These are phyloP conservation scores for Acrocalymma vagum DNA, from an alignment of 2,329 filamentous ascomycete genomes.

Conservation along the genomic window DNA sequence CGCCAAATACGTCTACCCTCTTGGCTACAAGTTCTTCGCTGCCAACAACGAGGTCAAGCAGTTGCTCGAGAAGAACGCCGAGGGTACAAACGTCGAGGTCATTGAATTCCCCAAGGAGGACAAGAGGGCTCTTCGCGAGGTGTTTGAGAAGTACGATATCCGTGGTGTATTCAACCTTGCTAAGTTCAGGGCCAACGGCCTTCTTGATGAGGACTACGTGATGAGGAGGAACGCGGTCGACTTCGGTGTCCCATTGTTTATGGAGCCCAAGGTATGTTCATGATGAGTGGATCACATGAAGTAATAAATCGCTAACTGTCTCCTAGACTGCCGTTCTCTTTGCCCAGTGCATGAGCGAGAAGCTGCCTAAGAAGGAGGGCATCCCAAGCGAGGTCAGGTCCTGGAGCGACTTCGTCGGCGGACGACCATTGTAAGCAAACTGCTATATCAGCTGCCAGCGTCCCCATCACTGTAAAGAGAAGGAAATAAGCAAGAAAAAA, in stretches of 20 bases:
- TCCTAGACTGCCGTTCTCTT: slow-evolving; percentile 90
- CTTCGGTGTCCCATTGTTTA: slow-evolving; percentile 96
- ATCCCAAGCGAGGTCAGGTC: slow-evolving; percentile 90
- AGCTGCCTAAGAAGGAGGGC: slow-evolving; percentile 86
- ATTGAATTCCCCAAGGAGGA: slow-evolving; percentile 98
- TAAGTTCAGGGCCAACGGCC: slow-evolving; percentile 80
- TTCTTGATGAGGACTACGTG: slow-evolving; percentile 93
- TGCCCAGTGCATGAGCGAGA: slow-evolving; percentile 95
- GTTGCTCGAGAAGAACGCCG: slow-evolving; percentile 77
- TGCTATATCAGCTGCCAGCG: too few species aligned
- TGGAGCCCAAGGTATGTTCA: slow-evolving; percentile 89
- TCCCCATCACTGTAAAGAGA: too few species aligned
- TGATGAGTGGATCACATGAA: slow-evolving; percentile 1
- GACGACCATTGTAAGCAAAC: slow-evolving; percentile 37
- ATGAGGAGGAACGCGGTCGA: slow-evolving; percentile 98
- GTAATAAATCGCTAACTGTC: slow-evolving; percentile 32
- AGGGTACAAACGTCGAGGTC: slow-evolving; percentile 79
- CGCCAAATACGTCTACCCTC: slow-evolving; percentile 84
- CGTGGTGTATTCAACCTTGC: slow-evolving; percentile 95
- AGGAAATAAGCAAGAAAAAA: too few species aligned
- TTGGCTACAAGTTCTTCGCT: slow-evolving; percentile 94
- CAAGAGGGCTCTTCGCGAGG: slow-evolving; percentile 91
- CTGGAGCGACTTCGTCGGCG: slow-evolving; percentile 94
- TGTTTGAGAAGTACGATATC: slow-evolving; percentile 97
- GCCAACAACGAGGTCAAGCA: slow-evolving; percentile 82